These are phyloP conservation scores for Artemisia argyi DNA, from an alignment of 129 eudicot genomes.

Conservation along the genomic window DNA sequence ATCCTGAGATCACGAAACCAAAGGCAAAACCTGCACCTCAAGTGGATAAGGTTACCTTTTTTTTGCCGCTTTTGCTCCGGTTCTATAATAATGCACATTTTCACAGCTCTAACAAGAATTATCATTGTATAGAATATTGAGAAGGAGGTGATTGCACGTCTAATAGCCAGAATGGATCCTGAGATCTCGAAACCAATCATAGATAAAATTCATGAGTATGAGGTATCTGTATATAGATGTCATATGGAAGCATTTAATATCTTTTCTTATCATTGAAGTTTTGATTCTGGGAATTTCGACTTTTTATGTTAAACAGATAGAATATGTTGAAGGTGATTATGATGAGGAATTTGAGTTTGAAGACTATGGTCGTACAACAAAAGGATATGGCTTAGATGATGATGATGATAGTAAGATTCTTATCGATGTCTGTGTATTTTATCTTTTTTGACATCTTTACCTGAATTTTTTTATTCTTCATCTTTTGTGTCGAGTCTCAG, in stretches of 20 bases:
- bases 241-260: not conserved
- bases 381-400: constrained; percentile 53
- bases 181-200: constrained; percentile 48
- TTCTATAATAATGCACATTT: not conserved
- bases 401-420: constrained; percentile 35
- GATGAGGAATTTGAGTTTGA: constrained; percentile 65
- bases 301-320: constrained; percentile 36
- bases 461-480: too few species aligned
- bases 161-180: constrained; percentile 56
- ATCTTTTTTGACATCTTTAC: too few species aligned
- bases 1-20: constrained; percentile 16
- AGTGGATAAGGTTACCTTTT: constrained; percentile 56
- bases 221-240: not conserved
- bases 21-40: constrained; percentile 7
- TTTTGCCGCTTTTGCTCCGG: not conserved
- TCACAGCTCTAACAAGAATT: constrained; percentile 12
- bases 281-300: too few species aligned
- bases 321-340: constrained; percentile 69
- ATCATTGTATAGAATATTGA: constrained; percentile 69
- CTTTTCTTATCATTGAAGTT: not conserved
- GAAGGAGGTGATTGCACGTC: constrained; percentile 77
- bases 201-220: constrained; percentile 37
- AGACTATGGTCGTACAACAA: constrained; percentile 43
- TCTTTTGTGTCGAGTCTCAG: too few species aligned
- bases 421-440: not conserved